A percentile compares a stretch with the other conserved stretches of the same genome.
Evolutionary conservation across 2,329 filamentous ascomycete genomes (phyloP).

Genomic region (Didymella sp.): DNA sequence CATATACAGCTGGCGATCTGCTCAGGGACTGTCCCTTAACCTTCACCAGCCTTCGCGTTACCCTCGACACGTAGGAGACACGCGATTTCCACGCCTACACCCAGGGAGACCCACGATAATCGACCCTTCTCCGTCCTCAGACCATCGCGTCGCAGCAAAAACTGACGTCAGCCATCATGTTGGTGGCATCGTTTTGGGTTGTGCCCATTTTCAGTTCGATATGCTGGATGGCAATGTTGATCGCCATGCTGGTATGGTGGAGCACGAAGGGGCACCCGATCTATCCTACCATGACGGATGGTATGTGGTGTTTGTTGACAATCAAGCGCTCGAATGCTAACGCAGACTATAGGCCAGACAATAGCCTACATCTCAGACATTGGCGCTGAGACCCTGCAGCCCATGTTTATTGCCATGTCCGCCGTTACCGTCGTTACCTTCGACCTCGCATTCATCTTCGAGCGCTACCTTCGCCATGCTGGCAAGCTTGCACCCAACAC

Average conservation of each 20-base stretch:
- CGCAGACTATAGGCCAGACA: slow-evolving; percentile 50
- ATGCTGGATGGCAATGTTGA: slow-evolving; percentile 64
- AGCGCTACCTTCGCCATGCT: slow-evolving; percentile 83
- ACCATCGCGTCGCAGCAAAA: neutral
- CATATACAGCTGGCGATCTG: slow-evolving; percentile 6
- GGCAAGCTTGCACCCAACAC: slow-evolving; percentile 81
- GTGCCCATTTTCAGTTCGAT: slow-evolving; percentile 72
- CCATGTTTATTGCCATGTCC: slow-evolving; percentile 78
- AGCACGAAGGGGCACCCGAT: slow-evolving; percentile 61
- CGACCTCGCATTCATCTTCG: slow-evolving; percentile 78
- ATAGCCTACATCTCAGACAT: slow-evolving; percentile 77
- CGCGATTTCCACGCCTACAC: slow-evolving; percentile 1
- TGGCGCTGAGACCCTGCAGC: slow-evolving; percentile 69
- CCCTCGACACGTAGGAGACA: slow-evolving; percentile 5
- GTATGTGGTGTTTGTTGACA: neutral
- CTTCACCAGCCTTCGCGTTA: neutral
- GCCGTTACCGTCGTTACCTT: slow-evolving; percentile 78
- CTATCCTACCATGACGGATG: slow-evolving; percentile 66
- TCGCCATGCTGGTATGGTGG: slow-evolving; percentile 77
- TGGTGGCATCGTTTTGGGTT: slow-evolving; percentile 61
- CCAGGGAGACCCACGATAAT: neutral
- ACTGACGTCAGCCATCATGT: slow-evolving; percentile 31
- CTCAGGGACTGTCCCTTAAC: slow-evolving; percentile 8
- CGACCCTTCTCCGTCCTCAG: neutral
- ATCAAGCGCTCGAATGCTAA: neutral